Conservation (phyloP, 2,329 filamentous ascomycete species). For the Ploettnerulaceae sp. region DNA sequence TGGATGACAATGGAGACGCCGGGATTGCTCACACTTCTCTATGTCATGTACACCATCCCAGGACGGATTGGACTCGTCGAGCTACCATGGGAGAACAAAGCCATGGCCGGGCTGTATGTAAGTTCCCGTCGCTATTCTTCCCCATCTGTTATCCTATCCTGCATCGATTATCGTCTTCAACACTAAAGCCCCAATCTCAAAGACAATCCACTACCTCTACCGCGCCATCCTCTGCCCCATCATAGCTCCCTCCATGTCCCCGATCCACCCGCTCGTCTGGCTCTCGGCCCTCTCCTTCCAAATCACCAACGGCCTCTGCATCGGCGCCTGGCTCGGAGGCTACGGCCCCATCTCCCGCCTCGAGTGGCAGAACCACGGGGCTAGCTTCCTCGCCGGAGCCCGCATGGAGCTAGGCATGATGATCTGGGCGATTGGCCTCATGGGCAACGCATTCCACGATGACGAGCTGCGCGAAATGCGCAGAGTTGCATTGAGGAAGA, state of each 20-base stretch:
- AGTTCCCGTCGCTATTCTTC: neutral
- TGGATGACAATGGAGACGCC: slow-evolving; percentile 88
- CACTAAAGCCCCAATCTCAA: no score
- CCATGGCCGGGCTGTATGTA: slow-evolving; percentile 64
- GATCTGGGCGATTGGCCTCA: slow-evolving; percentile 71
- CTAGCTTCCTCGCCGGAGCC: slow-evolving; percentile 34
- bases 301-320: slow-evolving; percentile 68
- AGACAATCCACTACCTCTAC: slow-evolving; percentile 85
- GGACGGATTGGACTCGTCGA: slow-evolving; percentile 49
- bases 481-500: slow-evolving; percentile 57
- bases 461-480: slow-evolving; percentile 85
- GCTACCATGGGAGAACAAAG: slow-evolving; percentile 73
- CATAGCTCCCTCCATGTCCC: slow-evolving; percentile 87
- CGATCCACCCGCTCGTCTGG: slow-evolving; percentile 70
- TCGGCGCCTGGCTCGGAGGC: slow-evolving; percentile 77
- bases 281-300: slow-evolving; percentile 66
- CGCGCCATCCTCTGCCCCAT: slow-evolving; percentile 79
- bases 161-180: neutral
- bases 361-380: slow-evolving; percentile 43
- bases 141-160: neutral
- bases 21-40: slow-evolving; percentile 71
- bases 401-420: slow-evolving; percentile 59
- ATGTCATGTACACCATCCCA: slow-evolving; percentile 69
- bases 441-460: slow-evolving; percentile 83
- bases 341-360: slow-evolving; percentile 63